Evolutionary conservation across 768 basidiomycete species (phyloP), one percentile per base, ranked within the genome.

Genomic region (Suillus bovinus): DNA sequence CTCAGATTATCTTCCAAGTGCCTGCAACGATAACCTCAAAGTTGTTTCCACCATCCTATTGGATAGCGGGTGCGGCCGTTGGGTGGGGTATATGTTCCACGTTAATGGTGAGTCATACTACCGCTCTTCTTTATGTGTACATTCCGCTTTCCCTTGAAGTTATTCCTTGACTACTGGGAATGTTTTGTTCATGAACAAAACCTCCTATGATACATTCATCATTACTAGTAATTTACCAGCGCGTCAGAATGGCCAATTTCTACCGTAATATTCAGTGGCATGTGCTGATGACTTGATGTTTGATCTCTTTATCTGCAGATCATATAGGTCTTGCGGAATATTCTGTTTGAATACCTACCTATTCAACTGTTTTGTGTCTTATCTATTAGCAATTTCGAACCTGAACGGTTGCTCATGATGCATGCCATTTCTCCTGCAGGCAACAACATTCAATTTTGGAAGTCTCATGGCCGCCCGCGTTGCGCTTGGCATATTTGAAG

Each of bases 61-160:
- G 87, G 86, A 81, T 92, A 61, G 87, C 87, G 17, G 74, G 73
- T 20, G 79, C 85, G 41, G 86, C 89, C 1, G 72, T 89, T 6
- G 88, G 89, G 38, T 93, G 91, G 91, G 90, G 91, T 3, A 66
- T 86, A n/a, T 85, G 83, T 41, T 91, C 90, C 10, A 87, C 87
- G 0, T 78, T 91, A 49, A 84, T 89, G 85, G 89, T 88, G 60
- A 61, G 78, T 58, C 31, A 17, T 39, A 22, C 22, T 13, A 41
- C 13, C 14, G 17, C 16, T 59, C 41, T 17, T 56, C 17, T 56
- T 16, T 27, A 27, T 20, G 6, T 16, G 24, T n/a, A 33, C 10
- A 31, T 24, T 39, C 20, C 24, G 17, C 39, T 20, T 38, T 17
- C 22, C 16, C 36, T 36, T 27, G 9, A 22, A 38, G 8, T 38